Evolutionary conservation across 805 yeast species (phyloP).

Genomic region (Dipodascus albidus): DNA sequence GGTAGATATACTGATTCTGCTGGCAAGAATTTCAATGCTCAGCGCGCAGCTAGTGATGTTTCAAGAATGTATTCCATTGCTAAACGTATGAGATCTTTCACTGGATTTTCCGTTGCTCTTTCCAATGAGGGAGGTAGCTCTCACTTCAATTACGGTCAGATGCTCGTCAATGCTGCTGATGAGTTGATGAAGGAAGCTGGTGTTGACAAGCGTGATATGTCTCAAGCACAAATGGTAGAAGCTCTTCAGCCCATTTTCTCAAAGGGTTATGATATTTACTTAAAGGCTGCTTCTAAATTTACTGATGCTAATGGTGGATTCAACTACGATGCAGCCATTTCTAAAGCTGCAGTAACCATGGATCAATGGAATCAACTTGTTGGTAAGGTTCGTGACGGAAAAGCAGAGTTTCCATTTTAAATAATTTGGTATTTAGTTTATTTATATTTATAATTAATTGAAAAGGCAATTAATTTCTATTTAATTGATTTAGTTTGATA

Average conservation of each 20-base stretch:
- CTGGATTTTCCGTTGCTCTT: not conserved
- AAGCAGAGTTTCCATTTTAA: not conserved
- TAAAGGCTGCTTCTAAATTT: not conserved
- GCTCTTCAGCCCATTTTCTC: not conserved
- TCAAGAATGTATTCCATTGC: not conserved
- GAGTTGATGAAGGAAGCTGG: not conserved
- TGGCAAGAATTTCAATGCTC: not conserved
- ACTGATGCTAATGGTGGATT: not conserved
- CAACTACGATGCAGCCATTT: not conserved
- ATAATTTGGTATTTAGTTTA: not conserved
- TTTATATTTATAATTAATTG: too few species aligned
- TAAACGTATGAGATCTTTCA: not conserved
- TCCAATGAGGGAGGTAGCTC: not conserved
- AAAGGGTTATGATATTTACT: not conserved
- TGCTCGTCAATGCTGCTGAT: not conserved
- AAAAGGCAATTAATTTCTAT: too few species aligned
- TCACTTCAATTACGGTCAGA: not conserved
- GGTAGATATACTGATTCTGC: not conserved
- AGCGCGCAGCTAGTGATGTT: not conserved
- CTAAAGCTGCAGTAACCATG: not conserved
- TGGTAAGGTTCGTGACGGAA: not conserved
- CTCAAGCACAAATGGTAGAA: not conserved
- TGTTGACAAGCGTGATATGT: not conserved
- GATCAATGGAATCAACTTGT: not conserved
- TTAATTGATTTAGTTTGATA: too few species aligned